Base-by-base conservation (phyloP, 1,139 yeast genomes). In the Pichia norvegensis region DNA sequence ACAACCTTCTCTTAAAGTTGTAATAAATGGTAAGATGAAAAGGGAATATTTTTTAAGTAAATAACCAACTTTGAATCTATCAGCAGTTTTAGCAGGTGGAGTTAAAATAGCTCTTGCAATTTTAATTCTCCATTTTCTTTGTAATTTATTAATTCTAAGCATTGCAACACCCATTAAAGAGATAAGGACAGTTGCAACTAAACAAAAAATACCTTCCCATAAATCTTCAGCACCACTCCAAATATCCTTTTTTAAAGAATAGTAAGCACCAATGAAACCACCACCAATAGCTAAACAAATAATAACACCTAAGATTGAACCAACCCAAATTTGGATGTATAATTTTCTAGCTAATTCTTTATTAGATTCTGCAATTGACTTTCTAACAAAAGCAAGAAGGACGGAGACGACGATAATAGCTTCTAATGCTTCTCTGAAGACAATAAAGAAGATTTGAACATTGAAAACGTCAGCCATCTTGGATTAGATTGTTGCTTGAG, bases 131-230 rank as follows among this genome's bases (percentile, higher is more conserved):
- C 95, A 90, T 67, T 88, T 90, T 58, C 81, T 92, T 65, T 85
- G 81, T 80, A 90, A 76, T 69, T 88, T 90, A 65, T 90, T 87
- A 62, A 90, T 75, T 63, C 96, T 76, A 58, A 90, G 74, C 83
- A 90, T 85, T 60, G 95, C 94, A 56, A 90, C 69, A 44, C 97
- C 97, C 97, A 90, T 88, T 42, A 80, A 58, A 3, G 96, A 79
- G 52, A 90, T 90, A 63, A 90, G 76, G 22, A 85, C 70, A 0
- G 94, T 76, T 1, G 97, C 97, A 57, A 90, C 74, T 31, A 88
- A 68, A 62, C 88, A 82, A 60, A 90, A 79, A 33, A 83, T 74
- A 62, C 96, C 97, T 69, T 90, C 97, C 86, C 95, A 90, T 50
- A 88, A 74, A 62, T 90, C 96, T 64, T 90, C 97, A 43, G 95